Base-by-base conservation (phyloP, 2,329 filamentous ascomycete species). In the Exophiala xenobiotica region DNA sequence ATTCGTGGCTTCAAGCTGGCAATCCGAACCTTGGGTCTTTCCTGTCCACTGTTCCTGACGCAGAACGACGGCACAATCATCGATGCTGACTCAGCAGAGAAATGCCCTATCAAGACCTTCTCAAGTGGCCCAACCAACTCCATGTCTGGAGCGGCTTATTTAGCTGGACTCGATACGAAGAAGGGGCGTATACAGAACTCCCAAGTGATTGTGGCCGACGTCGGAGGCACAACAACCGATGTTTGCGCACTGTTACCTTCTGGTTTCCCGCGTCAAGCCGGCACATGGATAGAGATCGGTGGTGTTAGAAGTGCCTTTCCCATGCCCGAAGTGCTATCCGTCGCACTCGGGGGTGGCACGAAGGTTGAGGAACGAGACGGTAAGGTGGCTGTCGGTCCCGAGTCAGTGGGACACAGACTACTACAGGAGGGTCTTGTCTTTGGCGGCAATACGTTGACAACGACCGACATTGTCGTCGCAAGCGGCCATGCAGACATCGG, bases 51-150 rank as follows among this genome's bases (percentile, higher is more conserved):
- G 0, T 85, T 81, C 54, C 70, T 86, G 33, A 81, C 81, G 0
- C 78, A 83, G 58, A 86, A 86, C 41, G 82, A 85, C 56, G 82
- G 83, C 2, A 84, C 81, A 0, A 70, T 86, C 2, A 67, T 83
- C 6, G 74, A 77, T 3, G 78, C 75, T 0, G 72, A 73, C 3
- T 70, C 73, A 47, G 82, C 82, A 1, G 74, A 78, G 1, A 68
- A 72, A 14, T 68, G 82, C 19, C 83, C 83, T 0, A 83, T 85
- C 43, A 70, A 77, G 38, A 83, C 79, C 0, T 85, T 86, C 59
- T 80, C 79, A 0, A 81, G 76, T 26, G 82, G 82, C 0, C 79
- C 82, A 2, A 85, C 82, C 0, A 86, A 86, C 61, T 82, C 78
- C 49, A 82, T 83, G 72, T 75, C 77, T 43, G 81, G 82, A 1